These are phyloP conservation scores for Bullera alba DNA, from an alignment of 768 basidiomycete species.

Conservation along the genomic window DNA sequence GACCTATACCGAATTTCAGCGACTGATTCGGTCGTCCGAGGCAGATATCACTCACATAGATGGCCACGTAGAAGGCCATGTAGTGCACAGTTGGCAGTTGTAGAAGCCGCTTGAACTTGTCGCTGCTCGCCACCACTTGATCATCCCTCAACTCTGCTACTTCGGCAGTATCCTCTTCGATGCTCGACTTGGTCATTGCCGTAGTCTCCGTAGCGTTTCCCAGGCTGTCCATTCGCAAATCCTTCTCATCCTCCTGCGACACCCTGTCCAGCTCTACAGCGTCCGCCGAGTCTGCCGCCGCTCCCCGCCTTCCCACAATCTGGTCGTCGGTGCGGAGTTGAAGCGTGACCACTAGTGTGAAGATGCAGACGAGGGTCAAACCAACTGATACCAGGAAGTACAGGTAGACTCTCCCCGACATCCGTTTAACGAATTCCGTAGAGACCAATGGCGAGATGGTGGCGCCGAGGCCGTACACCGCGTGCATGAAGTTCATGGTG, in stretches of 20 bases:
- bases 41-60: constrained; percentile 48
- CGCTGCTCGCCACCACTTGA: constrained; percentile 10
- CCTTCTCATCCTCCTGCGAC: neutral
- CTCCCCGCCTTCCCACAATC: constrained; percentile 40
- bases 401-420: constrained; percentile 46
- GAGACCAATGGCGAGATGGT: constrained; percentile 64
- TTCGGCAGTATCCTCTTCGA: neutral
- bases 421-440: constrained; percentile 59
- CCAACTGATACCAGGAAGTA: constrained; percentile 68
- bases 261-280: neutral
- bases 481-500: constrained; percentile 46
- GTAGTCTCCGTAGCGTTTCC: neutral
- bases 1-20: no score
- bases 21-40: no score
- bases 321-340: constrained; percentile 66
- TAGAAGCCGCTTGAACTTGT: constrained; percentile 40
- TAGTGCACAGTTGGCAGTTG: constrained; percentile 31
- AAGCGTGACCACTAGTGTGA: constrained; percentile 57
- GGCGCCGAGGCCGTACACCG: constrained; percentile 50
- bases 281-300: no score
- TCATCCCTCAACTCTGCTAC: neutral
- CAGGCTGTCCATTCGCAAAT: neutral
- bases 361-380: constrained; percentile 57
- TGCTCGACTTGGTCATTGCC: neutral
- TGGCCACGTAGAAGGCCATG: constrained; percentile 41